A percentile compares a stretch with the other conserved stretches of the same genome.
Evolutionary conservation across 2,329 filamentous ascomycete species (phyloP).

Genomic region (Emergomyces pasteurianus): DNA sequence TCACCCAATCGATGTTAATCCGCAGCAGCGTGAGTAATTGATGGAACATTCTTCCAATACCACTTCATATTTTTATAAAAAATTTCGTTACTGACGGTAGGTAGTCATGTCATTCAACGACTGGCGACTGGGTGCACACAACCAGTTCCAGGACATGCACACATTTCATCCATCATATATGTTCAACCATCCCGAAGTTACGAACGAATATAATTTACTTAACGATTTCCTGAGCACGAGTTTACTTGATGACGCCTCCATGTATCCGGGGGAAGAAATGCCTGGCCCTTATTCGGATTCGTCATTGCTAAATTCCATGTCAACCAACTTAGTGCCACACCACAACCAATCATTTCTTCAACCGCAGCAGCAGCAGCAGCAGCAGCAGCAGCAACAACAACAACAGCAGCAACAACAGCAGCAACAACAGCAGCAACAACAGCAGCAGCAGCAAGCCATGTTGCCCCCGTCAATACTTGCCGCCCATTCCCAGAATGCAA

Average conservation of each 20-base stretch:
- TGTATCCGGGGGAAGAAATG: constrained; percentile 54
- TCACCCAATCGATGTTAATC: constrained; percentile 51
- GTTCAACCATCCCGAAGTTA: constrained; percentile 87
- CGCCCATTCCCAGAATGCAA: constrained; percentile 20
- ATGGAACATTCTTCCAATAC: background rate
- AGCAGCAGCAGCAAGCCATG: constrained; percentile 21
- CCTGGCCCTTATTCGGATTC: constrained; percentile 51
- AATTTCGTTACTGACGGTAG: constrained; percentile 19
- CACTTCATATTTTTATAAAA: background rate
- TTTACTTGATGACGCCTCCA: constrained; percentile 69
- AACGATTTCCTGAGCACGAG: constrained; percentile 94
- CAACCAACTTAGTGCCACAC: constrained; percentile 5
- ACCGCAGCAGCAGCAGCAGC: constrained; percentile 26
- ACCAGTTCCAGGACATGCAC: constrained; percentile 87
- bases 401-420: constrained; percentile 19
- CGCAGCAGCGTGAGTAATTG: constrained; percentile 59
- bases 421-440: constrained; percentile 24
- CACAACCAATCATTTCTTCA: constrained; percentile 21
- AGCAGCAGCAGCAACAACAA: constrained; percentile 28
- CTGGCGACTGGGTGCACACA: constrained; percentile 60
- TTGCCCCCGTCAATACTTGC: constrained; percentile 11
- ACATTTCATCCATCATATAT: constrained; percentile 88
- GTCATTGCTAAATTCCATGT: constrained; percentile 36
- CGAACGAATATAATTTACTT: constrained; percentile 90
- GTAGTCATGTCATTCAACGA: constrained; percentile 73